These are phyloP conservation scores for Claviceps capensis DNA, from an alignment of 2,329 filamentous ascomycete species.

Conservation along the genomic window DNA sequence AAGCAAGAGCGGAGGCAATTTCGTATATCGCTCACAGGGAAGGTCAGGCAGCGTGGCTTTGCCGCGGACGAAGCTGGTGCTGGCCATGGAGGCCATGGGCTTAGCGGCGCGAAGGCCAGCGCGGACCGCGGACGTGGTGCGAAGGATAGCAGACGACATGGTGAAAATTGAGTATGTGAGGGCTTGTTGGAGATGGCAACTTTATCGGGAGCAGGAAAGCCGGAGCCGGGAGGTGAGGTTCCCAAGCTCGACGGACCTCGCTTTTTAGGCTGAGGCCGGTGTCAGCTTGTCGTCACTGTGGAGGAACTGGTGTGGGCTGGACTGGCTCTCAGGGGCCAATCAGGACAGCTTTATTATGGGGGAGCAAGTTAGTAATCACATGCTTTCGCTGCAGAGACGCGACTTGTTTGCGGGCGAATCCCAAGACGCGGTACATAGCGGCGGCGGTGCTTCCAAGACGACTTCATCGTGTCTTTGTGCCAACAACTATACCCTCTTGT, in stretches of 20 bases:
- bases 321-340: too few relatives aligned
- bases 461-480: neutral
- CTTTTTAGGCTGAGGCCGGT: too few relatives aligned
- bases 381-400: conserved; percentile 1
- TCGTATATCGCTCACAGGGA: conserved; percentile 26
- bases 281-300: conserved; percentile 8
- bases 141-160: conserved; percentile 69
- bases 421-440: neutral
- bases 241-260: neutral
- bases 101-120: conserved; percentile 56
- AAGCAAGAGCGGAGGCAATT: neutral
- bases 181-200: too few relatives aligned
- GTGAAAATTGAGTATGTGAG: conserved; percentile 9
- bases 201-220: too few relatives aligned
- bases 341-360: neutral
- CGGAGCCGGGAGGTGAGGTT: too few relatives aligned
- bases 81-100: conserved; percentile 50
- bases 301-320: neutral
- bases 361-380: neutral
- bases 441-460: neutral
- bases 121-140: conserved; percentile 53
- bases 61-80: conserved; percentile 64
- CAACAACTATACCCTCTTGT: neutral
- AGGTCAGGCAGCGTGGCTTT: conserved; percentile 93
- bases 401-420: too few relatives aligned